phyloP scores from a whole-genome alignment of 2,329 filamentous ascomycete species.

The Coniochaeta pulveracea region DNA sequence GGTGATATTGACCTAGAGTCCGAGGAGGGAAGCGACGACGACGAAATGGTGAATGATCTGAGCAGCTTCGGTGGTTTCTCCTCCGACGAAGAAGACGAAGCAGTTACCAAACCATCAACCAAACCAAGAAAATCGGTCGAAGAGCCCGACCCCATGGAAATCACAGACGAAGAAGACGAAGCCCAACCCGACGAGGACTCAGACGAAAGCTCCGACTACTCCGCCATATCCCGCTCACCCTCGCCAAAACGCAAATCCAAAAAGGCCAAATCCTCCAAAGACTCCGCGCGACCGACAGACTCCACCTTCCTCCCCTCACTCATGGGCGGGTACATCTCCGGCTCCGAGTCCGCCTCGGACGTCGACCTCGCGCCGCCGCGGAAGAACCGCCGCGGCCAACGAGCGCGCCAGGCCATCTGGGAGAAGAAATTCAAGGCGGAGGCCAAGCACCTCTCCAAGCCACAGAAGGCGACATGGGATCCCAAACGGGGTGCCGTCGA shows the following conservation, averaged over 20 bases:
- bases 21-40: constrained; percentile 1
- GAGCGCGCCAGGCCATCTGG: constrained; percentile 66
- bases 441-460: constrained; percentile 52
- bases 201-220: constrained; percentile 10
- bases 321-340: constrained; percentile 71
- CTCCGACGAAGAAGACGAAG: constrained; percentile 17
- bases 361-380: constrained; percentile 49
- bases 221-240: constrained; percentile 7
- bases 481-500: constrained; percentile 42
- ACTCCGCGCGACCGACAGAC: constrained; percentile 14
- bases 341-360: constrained; percentile 59
- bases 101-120: constrained; percentile 19
- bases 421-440: constrained; percentile 68
- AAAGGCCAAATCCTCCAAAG: constrained; percentile 10
- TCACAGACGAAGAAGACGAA: constrained; percentile 23
- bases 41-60: not conserved
- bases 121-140: constrained; percentile 4
- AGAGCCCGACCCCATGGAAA: constrained; percentile 15
- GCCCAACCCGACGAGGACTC: constrained; percentile 14
- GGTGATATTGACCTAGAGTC: constrained; percentile 14
- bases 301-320: constrained; percentile 64
- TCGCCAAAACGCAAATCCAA: constrained; percentile 11
- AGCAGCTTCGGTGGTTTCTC: not conserved
- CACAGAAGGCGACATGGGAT: constrained; percentile 38
- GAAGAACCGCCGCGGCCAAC: constrained; percentile 69